Base-by-base conservation (phyloP, 202 grass and related monocot genomes). In the Setaria viridis region DNA sequence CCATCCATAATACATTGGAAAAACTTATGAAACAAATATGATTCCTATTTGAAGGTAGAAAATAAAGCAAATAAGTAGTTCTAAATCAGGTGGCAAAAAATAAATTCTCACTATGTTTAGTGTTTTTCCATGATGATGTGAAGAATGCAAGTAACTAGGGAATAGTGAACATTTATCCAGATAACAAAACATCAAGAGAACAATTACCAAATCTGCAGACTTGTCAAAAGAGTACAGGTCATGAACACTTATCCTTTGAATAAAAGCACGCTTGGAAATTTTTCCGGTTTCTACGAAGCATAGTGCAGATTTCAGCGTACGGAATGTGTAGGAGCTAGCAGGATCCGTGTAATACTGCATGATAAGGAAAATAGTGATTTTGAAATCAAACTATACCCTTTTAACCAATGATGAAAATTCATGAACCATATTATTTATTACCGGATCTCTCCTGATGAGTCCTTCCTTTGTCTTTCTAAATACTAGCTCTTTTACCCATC, bases 401-500 rank as follows among this genome's bases (percentile, higher is more conserved):
- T 25, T 9, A 42, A 25, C 11, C 11, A 42, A 57, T 59, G 3
- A 11, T 42, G 9, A 43, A 54, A 74, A 32, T 2, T 19, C 0
- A 19, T 47, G 20, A 32, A 5, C 11, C 56, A 11, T 78, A 62
- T 47, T 62, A 49, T 42, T 58, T 80, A 88, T 58, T 85, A 88
- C 91, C 29, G 73, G 66, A 60, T 92, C 90, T 82, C 72, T 91
- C 84, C 83, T 90, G 45, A 19, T 78, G 2, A 62, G 56, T 77
- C 81, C 80, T 10, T 54, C 50, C 67, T 84, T 80, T 50, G 49
- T 74, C 43, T 78, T 87, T 85, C 90, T 88, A 67, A 74, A 87
- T 80, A 82, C 83, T 13, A 30, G 4, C 82, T 90, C 90, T 39
- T 90, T 97, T 49, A 92, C 88, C 88, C 90, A 97, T 78, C 94